A percentile compares a stretch with the other conserved stretches of the same genome.
Conservation (phyloP, 2,329 filamentous ascomycete genomes). For the Juglanconis sp. region DNA sequence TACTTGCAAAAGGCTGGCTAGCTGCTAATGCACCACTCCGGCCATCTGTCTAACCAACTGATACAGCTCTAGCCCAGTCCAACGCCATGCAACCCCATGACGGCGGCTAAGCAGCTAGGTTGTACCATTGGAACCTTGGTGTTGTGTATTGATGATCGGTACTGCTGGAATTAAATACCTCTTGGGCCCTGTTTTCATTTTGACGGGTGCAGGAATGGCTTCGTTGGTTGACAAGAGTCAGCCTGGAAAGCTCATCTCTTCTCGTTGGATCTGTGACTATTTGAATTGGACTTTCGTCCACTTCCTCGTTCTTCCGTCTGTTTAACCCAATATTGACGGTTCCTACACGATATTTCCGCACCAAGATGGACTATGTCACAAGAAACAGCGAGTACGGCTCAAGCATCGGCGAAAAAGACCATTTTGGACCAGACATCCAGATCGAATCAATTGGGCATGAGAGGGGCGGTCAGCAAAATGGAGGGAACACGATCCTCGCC, state of each 20-base stretch:
- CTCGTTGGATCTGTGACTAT: no score
- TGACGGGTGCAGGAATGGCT: not conserved
- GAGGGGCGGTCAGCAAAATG: slow-evolving; percentile 1
- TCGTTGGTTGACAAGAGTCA: no score
- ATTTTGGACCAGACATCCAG: not conserved
- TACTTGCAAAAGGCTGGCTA: not conserved
- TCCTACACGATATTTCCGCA: not conserved
- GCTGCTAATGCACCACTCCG: not conserved
- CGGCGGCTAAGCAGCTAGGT: slow-evolving; percentile 1
- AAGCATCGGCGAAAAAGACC: slow-evolving; percentile 7
- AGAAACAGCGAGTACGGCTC: not conserved
- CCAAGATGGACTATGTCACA: not conserved
- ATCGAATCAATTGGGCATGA: not conserved
- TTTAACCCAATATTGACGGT: not conserved
- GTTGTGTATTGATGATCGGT: not conserved
- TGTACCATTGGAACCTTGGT: not conserved
- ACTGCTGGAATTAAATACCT: not conserved
- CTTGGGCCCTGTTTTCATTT: not conserved
- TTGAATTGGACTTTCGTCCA: not conserved
- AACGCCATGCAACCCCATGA: not conserved
- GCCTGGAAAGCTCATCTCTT: no score
- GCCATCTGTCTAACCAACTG: not conserved
- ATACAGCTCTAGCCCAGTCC: slow-evolving; percentile 3
- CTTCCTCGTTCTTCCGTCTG: not conserved
- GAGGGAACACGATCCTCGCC: slow-evolving; percentile 23